Conservation (phyloP, 192 early-diverging fungal genomes). For the Podila clonocystis region DNA sequence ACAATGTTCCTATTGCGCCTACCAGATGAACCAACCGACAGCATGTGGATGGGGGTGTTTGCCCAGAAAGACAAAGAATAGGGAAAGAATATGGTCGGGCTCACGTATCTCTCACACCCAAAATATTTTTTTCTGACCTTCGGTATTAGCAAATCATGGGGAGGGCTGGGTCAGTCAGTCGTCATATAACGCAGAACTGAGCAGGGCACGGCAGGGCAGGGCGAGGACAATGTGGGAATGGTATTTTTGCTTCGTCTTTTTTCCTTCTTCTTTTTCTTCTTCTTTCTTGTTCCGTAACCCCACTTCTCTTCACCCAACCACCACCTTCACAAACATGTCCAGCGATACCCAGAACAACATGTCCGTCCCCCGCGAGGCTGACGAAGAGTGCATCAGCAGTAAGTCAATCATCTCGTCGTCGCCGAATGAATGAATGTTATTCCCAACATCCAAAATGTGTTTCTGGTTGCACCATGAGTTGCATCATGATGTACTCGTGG, state of each 20-base stretch:
- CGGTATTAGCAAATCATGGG: neutral
- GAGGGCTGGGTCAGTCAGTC: neutral
- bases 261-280: neutral
- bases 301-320: neutral
- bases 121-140: neutral
- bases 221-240: neutral
- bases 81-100: no score
- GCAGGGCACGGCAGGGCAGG: no score
- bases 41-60: no score
- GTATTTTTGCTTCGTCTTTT: neutral
- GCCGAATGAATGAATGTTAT: no score
- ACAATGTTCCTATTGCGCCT: constrained; percentile 1
- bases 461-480: no score
- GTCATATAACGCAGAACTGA: no score
- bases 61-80: neutral
- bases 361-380: constrained; percentile 48
- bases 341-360: constrained; percentile 56
- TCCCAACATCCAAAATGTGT: no score
- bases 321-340: constrained; percentile 51
- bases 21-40: neutral
- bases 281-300: neutral
- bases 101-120: neutral
- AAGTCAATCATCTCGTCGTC: neutral
- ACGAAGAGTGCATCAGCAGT: constrained; percentile 50
- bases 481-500: no score